Evolutionary conservation across 805 yeast genomes (phyloP).

Genomic region (Saccharomycopsis selenospora): DNA sequence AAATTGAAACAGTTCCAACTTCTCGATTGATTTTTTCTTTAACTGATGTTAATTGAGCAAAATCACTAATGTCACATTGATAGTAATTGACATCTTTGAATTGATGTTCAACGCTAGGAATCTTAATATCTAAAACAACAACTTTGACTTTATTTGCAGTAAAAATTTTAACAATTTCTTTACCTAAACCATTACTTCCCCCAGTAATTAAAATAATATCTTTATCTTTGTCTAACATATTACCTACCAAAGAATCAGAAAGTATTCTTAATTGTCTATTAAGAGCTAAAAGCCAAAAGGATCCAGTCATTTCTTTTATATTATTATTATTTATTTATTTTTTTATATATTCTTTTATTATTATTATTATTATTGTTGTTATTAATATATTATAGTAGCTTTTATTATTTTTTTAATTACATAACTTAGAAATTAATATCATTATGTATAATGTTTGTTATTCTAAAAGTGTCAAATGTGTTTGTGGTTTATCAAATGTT

Average conservation of each 20-base stretch:
- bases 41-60: constrained; percentile 36
- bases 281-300: constrained; percentile 10
- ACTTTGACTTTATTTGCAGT: constrained; percentile 40
- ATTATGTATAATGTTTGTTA: too few species aligned
- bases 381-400: too few species aligned
- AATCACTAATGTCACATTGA: constrained; percentile 62
- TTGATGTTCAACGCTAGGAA: constrained; percentile 33
- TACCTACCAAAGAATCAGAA: constrained; percentile 42
- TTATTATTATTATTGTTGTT: constrained; percentile 12
- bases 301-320: constrained; percentile 15
- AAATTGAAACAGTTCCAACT: constrained; percentile 52
- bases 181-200: constrained; percentile 75
- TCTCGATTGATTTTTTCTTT: constrained; percentile 30
- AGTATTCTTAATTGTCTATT: constrained; percentile 25
- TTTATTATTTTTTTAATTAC: too few species aligned
- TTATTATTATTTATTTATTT: neutral
- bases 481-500: too few species aligned
- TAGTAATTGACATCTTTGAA: constrained; percentile 44
- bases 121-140: constrained; percentile 55
- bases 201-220: constrained; percentile 80
- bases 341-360: constrained; percentile 7
- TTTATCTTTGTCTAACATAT: constrained; percentile 40
- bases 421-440: too few species aligned
- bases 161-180: constrained; percentile 46
- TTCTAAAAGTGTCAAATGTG: too few species aligned